A percentile compares a stretch with the other conserved stretches of the same genome.
phyloP scores from a whole-genome alignment of 805 yeast species.

The Debaryomyces tyrocola region DNA sequence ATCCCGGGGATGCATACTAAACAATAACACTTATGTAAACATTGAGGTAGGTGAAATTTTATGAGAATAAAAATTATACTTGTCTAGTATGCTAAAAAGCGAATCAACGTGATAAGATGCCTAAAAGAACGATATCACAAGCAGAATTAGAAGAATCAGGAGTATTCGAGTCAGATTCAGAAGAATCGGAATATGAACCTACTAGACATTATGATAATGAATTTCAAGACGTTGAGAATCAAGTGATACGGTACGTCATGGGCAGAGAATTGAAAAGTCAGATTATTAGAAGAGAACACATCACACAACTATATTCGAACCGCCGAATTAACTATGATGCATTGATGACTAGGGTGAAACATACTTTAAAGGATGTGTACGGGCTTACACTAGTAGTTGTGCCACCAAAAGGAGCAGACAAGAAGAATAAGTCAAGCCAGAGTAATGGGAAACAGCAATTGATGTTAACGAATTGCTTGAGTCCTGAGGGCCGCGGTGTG shows the following conservation, averaged over 20 bases:
- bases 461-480: constrained; percentile 21
- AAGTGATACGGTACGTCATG: constrained; percentile 17
- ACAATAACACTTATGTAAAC: too few relatives aligned
- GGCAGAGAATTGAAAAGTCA: constrained; percentile 21
- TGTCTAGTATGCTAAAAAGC: too few relatives aligned
- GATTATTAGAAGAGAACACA: constrained; percentile 23
- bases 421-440: constrained; percentile 1
- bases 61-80: too few relatives aligned
- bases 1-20: too few relatives aligned
- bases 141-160: background rate
- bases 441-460: constrained; percentile 14
- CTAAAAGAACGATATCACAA: background rate
- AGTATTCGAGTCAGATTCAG: background rate
- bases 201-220: background rate
- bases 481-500: constrained; percentile 15
- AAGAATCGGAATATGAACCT: background rate
- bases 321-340: constrained; percentile 12
- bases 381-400: constrained; percentile 26
- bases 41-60: too few relatives aligned
- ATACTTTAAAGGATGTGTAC: constrained; percentile 20
- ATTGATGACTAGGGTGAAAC: constrained; percentile 15
- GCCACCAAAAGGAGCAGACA: constrained; percentile 7
- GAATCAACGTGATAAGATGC: background rate
- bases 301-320: constrained; percentile 10
- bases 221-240: background rate